A percentile compares a stretch with the other conserved stretches of the same genome.
Evolutionary conservation across 352 stramenopile genomes (phyloP).

Genomic region (Halophytophthora batemanensis): DNA sequence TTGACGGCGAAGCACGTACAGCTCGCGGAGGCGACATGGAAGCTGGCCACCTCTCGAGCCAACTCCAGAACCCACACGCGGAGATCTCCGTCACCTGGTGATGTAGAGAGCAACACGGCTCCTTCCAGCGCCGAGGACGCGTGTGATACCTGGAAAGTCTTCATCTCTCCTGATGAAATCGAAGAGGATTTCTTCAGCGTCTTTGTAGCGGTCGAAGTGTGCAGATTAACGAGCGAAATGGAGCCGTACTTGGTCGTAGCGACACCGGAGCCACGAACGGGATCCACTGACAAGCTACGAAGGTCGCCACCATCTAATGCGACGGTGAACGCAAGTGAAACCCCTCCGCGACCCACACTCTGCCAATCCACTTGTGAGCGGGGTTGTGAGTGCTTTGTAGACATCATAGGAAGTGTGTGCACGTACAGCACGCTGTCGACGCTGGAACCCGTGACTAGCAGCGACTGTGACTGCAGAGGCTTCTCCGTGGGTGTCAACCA

Average conservation of each 20-base stretch:
- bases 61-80: conserved; percentile 41
- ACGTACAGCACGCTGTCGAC: conserved; percentile 28
- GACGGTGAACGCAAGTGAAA: conserved; percentile 31
- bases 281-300: conserved; percentile 42
- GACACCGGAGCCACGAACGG: conserved; percentile 32
- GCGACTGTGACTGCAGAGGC: conserved; percentile 10
- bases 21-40: conserved; percentile 21
- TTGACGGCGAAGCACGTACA: conserved; percentile 48
- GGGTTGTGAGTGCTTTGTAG: conserved; percentile 17
- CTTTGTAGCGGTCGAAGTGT: conserved; percentile 26
- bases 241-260: conserved; percentile 28
- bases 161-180: not conserved
- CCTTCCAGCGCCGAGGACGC: conserved; percentile 30
- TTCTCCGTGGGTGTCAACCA: conserved; percentile 23
- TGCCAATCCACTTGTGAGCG: conserved; percentile 36
- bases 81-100: conserved; percentile 22
- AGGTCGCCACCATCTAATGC: conserved; percentile 20
- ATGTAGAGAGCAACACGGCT: conserved; percentile 31
- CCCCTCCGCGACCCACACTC: conserved; percentile 31
- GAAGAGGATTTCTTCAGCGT: conserved; percentile 6
- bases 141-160: not conserved
- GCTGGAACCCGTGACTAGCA: conserved; percentile 29
- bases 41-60: conserved; percentile 34
- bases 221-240: conserved; percentile 26
- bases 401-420: conserved; percentile 41